Percentiles rank a stretch among this genome's conserved stretches.
Evolutionary conservation across 106 monocot genomes (phyloP).

Genomic region (Phalaenopsis equestris): DNA sequence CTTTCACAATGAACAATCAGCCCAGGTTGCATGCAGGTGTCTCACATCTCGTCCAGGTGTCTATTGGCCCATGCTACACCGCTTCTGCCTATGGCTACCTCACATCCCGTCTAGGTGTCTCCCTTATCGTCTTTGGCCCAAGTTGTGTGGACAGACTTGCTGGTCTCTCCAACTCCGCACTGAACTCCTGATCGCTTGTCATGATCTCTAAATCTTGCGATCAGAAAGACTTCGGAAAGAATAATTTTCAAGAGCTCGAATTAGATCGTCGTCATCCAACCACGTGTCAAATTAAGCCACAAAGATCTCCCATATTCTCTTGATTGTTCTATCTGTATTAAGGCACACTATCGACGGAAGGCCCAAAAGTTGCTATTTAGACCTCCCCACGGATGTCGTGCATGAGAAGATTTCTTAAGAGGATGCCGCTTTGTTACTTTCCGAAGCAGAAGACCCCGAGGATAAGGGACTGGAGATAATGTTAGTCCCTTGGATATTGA

Average conservation of each 20-base stretch:
- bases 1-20: constrained; percentile 98
- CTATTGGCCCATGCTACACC: constrained; percentile 42
- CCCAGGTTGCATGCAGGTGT: background rate
- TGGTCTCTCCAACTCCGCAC: constrained; percentile 72
- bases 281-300: constrained; percentile 75
- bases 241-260: constrained; percentile 96
- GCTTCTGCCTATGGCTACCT: constrained; percentile 91
- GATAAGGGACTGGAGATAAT: constrained; percentile 5
- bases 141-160: constrained; percentile 93
- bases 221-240: constrained; percentile 62
- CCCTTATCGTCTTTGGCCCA: constrained; percentile 92
- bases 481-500: constrained; percentile 27
- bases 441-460: constrained; percentile 21
- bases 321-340: constrained; percentile 37
- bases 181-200: constrained; percentile 74
- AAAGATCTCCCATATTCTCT: constrained; percentile 57
- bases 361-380: constrained; percentile 83
- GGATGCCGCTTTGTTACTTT: constrained; percentile 44
- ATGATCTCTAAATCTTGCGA: constrained; percentile 93
- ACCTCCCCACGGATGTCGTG: constrained; percentile 82
- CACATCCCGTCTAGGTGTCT: constrained; percentile 45
- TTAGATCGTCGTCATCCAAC: constrained; percentile 64
- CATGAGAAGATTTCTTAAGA: constrained; percentile 62
- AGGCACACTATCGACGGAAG: constrained; percentile 32
- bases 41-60: no score